Evolutionary conservation across 176 grass and related monocot genomes (phyloP), one percentile per base, ranked within the genome.

Genomic region (Panicum miliaceum): DNA sequence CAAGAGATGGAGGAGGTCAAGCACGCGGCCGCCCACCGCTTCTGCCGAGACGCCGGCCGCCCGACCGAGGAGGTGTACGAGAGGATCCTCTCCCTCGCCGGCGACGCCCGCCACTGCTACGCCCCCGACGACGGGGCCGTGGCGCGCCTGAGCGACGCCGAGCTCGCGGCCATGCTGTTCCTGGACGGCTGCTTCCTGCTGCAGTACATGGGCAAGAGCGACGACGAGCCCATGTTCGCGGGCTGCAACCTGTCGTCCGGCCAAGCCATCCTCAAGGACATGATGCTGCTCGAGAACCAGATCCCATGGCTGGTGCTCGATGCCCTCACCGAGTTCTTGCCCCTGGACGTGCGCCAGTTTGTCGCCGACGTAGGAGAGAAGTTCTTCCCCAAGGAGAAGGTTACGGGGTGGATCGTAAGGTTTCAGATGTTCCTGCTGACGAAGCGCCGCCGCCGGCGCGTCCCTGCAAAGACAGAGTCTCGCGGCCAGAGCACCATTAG

Each of bases 1-100:
- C 32, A 57, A 40, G 29, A 43, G 16, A 75, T 75, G 72, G 71
- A 75, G 47, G 42, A 75, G 43, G 27, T 75, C n/a, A 75, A 75
- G 72, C 48, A 75, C 13, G 72, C 72, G 1, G 26, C 23, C 23
- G 72, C 72, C 7, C 0, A 19, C 47, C 12, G 22, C 4, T 54
- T 56, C 11, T 75, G 72, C 72, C 4, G 48, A 2, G 14, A 27
- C 47, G 4, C 10, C 8, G 15, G 15, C 47, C 43, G 15, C 72
- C 22, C 47, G 14, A 2, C 2, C 50, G 5, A 58, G 10, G 56
- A 64, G 3, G 54, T 79, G 23, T 64, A 64, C 22, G 5, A 16
- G 22, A 64, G 26, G 20, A 32, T 79, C 23, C 5, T 18, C 32
- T 43, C 37, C n/a, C 11, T 79, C 22, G 35, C 34, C 15, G 11